Evolutionary conservation across 1,139 yeast species (phyloP).

Genomic region (Geotrichum histeridarum): DNA sequence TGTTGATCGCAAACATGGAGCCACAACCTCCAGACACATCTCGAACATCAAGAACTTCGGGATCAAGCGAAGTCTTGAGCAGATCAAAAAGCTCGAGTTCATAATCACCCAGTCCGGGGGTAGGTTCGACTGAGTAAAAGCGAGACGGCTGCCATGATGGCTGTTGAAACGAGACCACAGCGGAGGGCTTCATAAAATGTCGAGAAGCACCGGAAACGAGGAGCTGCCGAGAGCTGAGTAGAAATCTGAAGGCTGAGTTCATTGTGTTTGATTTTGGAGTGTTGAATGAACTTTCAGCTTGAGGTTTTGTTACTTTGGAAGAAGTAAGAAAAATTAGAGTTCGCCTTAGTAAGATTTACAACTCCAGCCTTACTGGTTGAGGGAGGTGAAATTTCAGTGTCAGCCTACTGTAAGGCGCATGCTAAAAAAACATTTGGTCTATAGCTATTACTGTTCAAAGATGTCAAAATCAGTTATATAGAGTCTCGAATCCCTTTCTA

Average conservation of each 20-base stretch:
- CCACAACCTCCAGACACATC: conserved; percentile 98
- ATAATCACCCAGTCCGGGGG: conserved; percentile 48
- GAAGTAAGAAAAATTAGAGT: not conserved
- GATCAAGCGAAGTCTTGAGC: conserved; percentile 51
- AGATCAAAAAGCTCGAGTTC: conserved; percentile 61
- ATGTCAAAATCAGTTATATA: conserved; percentile 1
- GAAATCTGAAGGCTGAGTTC: not conserved
- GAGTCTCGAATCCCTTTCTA: conserved; percentile 35
- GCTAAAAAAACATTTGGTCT: not conserved
- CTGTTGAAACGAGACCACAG: not conserved
- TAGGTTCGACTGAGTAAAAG: conserved; percentile 12
- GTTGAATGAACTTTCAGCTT: not conserved
- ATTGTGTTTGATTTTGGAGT: not conserved
- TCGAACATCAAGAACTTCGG: conserved; percentile 56
- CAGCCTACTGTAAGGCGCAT: not conserved
- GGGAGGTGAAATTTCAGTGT: not conserved
- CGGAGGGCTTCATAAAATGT: not conserved
- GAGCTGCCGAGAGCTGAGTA: not conserved
- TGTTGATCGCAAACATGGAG: conserved; percentile 87
- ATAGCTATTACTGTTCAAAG: not conserved
- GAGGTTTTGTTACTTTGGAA: not conserved
- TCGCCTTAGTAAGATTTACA: too few relatives aligned
- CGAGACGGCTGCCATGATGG: not conserved
- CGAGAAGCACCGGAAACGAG: too few relatives aligned
- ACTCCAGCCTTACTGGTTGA: too few relatives aligned